These are phyloP conservation scores for Inonotus hispidus DNA, from an alignment of 1,284 basidiomycete genomes.

Conservation along the genomic window DNA sequence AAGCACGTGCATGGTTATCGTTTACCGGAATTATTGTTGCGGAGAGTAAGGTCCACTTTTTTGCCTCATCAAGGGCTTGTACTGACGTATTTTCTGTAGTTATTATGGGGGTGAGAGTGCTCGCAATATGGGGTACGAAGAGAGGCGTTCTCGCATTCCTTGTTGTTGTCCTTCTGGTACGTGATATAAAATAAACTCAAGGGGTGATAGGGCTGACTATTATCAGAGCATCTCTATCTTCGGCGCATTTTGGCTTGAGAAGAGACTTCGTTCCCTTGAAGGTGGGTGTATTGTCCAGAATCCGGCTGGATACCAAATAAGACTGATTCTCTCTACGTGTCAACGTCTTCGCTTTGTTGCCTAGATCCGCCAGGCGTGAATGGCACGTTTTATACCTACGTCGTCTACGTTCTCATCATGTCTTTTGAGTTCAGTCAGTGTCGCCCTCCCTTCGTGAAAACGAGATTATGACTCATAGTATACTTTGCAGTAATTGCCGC, in stretches of 20 bases:
- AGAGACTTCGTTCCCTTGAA: neutral
- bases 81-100: neutral
- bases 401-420: conserved; percentile 8
- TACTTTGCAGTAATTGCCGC: neutral
- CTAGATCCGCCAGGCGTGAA: neutral
- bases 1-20: conserved; percentile 4
- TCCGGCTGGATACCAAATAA: neutral
- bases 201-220: neutral
- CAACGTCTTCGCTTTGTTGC: conserved; percentile 5
- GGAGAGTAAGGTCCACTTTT: neutral
- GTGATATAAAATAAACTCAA: neutral
- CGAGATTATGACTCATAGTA: neutral
- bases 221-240: neutral
- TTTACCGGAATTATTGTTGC: neutral
- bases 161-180: neutral
- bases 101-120: conserved; percentile 7
- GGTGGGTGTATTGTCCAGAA: neutral
- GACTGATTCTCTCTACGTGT: neutral
- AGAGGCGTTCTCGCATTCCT: neutral
- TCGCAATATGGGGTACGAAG: conserved; percentile 7
- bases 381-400: neutral
- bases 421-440: neutral
- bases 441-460: neutral
- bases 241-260: conserved; percentile 1
- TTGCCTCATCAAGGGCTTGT: neutral